A percentile compares a stretch with the other conserved stretches of the same genome.
phyloP scores from a whole-genome alignment of 805 yeast species.

The Komagataella pseudopastoris region DNA sequence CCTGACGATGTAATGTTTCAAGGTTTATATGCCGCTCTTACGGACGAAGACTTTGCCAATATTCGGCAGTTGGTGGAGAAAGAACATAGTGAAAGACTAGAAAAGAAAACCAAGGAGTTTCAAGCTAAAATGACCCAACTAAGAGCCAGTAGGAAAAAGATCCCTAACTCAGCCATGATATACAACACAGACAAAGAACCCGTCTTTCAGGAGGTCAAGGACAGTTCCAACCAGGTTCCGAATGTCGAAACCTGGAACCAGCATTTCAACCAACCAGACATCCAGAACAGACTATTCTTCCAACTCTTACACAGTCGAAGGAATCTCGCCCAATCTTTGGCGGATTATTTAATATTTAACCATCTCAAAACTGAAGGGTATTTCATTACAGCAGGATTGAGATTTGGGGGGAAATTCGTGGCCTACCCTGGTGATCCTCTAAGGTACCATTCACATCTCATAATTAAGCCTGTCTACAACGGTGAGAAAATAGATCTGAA shows the following conservation, averaged over 20 bases:
- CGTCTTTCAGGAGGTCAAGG: not conserved
- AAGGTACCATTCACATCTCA: constrained; percentile 77
- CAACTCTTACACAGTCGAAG: not conserved
- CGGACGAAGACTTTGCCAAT: not conserved
- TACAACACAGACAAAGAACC: not conserved
- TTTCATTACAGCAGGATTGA: constrained; percentile 67
- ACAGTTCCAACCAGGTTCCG: not conserved
- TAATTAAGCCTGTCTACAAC: constrained; percentile 39
- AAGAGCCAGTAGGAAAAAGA: not conserved
- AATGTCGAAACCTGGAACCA: constrained; percentile 2
- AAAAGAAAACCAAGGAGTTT: constrained; percentile 6
- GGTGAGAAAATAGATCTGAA: constrained; percentile 41
- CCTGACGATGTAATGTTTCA: constrained; percentile 7
- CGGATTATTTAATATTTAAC: constrained; percentile 22
- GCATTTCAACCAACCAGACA: constrained; percentile 6
- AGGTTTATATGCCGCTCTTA: not conserved
- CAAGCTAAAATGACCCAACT: constrained; percentile 2
- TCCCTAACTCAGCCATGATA: not conserved
- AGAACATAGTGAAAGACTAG: constrained; percentile 2
- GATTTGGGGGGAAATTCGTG: constrained; percentile 83
- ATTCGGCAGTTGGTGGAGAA: constrained; percentile 1
- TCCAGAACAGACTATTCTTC: no score
- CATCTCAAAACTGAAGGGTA: constrained; percentile 30
- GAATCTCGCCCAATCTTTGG: constrained; percentile 1
- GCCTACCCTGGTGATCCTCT: constrained; percentile 95